These are phyloP conservation scores for Plasmopara viticola DNA, from an alignment of 352 stramenopile genomes.

Conservation along the genomic window DNA sequence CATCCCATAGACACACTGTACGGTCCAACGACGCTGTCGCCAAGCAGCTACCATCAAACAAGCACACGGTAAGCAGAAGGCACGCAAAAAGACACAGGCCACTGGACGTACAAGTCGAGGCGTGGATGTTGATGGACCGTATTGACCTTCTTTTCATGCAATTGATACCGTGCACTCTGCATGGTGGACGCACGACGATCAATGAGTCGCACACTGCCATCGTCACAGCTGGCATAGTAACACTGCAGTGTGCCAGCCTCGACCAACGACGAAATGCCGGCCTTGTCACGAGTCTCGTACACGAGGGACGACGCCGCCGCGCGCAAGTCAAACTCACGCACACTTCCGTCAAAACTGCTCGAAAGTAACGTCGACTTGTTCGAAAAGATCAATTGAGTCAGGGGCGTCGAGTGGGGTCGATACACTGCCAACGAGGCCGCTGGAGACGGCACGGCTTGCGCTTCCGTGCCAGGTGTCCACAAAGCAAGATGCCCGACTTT, in stretches of 20 bases:
- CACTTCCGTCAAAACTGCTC: constrained; percentile 60
- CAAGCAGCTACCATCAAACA: constrained; percentile 39
- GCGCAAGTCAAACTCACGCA: constrained; percentile 63
- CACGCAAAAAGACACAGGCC: neutral
- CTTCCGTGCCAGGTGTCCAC: constrained; percentile 35
- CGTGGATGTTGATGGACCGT: constrained; percentile 71
- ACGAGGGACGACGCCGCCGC: constrained; percentile 47
- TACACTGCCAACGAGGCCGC: constrained; percentile 59
- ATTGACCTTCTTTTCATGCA: constrained; percentile 86
- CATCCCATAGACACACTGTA: constrained; percentile 79
- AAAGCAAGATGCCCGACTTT: constrained; percentile 70
- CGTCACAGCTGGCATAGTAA: constrained; percentile 56
- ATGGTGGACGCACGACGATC: constrained; percentile 36
- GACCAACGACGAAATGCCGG: constrained; percentile 58
- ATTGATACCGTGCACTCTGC: constrained; percentile 29
- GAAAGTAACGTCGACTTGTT: constrained; percentile 60
- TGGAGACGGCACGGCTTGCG: neutral
- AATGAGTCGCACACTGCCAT: constrained; percentile 48
- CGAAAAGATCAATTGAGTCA: constrained; percentile 63
- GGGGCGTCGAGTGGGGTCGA: constrained; percentile 50
- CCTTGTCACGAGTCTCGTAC: constrained; percentile 37
- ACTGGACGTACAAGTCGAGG: constrained; percentile 45
- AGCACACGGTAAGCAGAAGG: constrained; percentile 5
- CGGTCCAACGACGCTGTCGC: constrained; percentile 76
- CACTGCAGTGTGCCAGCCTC: constrained; percentile 15